These are phyloP conservation scores for Tetracentron sinense DNA, from an alignment of 164 flowering plant genomes.

Conservation along the genomic window DNA sequence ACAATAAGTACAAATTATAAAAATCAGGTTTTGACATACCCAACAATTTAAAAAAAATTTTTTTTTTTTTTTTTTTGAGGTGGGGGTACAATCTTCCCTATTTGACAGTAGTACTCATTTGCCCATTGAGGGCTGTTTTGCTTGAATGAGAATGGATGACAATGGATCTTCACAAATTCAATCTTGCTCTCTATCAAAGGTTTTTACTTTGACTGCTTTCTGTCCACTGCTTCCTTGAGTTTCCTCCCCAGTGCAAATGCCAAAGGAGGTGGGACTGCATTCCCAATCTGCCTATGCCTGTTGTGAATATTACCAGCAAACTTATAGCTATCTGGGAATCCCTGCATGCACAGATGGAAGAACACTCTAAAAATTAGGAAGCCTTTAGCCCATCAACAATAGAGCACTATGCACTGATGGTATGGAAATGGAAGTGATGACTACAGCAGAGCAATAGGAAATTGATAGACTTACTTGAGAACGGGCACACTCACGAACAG, in stretches of 20 bases:
- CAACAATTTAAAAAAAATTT: too few relatives aligned
- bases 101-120: too few relatives aligned
- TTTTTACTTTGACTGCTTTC: not conserved
- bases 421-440: not conserved
- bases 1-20: too few relatives aligned
- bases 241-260: slow-evolving; percentile 76
- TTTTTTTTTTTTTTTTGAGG: too few relatives aligned
- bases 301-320: slow-evolving; percentile 67
- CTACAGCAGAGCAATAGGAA: not conserved
- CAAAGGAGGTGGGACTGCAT: slow-evolving; percentile 88
- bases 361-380: not conserved
- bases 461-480: slow-evolving; percentile 60
- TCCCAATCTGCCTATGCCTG: slow-evolving; percentile 84
- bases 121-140: too few relatives aligned
- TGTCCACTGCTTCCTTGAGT: slow-evolving; percentile 62
- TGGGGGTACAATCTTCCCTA: too few relatives aligned
- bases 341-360: slow-evolving; percentile 40
- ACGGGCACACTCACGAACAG: slow-evolving; percentile 95
- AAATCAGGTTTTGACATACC: too few relatives aligned
- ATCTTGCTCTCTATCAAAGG: too few relatives aligned
- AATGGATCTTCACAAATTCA: too few relatives aligned
- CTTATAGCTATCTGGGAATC: slow-evolving; percentile 69
- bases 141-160: too few relatives aligned
- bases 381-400: not conserved
- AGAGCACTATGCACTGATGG: not conserved